Conservation (phyloP, 192 early-diverging fungal genomes). For the Linnemannia exigua region DNA sequence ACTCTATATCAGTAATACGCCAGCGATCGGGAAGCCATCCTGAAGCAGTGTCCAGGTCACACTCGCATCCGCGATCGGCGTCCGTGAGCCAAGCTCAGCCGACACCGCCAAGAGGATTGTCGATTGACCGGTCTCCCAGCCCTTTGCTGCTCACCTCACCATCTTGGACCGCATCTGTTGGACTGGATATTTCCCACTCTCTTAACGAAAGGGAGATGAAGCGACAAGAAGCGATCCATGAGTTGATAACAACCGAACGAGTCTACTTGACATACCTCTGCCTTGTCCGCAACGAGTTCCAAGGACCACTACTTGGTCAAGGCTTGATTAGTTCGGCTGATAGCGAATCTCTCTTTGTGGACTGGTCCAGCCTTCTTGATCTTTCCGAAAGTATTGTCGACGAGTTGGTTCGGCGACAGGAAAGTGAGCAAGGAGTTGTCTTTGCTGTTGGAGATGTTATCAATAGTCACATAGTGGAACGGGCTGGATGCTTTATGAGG, state of each 20-base stretch:
- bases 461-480: slow-evolving; percentile 73
- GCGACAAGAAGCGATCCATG: slow-evolving; percentile 87
- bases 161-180: slow-evolving; percentile 66
- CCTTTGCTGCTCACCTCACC: slow-evolving; percentile 18
- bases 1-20: neutral
- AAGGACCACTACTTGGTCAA: slow-evolving; percentile 64
- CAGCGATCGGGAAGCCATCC: slow-evolving; percentile 49
- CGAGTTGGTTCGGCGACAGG: slow-evolving; percentile 74
- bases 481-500: slow-evolving; percentile 78
- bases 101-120: neutral
- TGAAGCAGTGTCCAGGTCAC: neutral
- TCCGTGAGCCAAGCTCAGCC: neutral
- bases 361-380: slow-evolving; percentile 81
- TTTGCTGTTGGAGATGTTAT: slow-evolving; percentile 84
- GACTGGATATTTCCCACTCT: slow-evolving; percentile 55
- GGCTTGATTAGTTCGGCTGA: slow-evolving; percentile 70
- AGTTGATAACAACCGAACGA: slow-evolving; percentile 84
- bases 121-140: slow-evolving; percentile 19
- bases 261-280: slow-evolving; percentile 82
- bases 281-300: slow-evolving; percentile 79
- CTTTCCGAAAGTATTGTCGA: slow-evolving; percentile 76
- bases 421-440: slow-evolving; percentile 63
- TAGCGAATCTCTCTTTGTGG: slow-evolving; percentile 82
- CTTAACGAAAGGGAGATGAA: slow-evolving; percentile 75
- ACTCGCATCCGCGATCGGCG: slow-evolving; percentile 12